These are phyloP conservation scores for Exophiala xenobiotica DNA, from an alignment of 2,329 filamentous ascomycete genomes.

Conservation along the genomic window DNA sequence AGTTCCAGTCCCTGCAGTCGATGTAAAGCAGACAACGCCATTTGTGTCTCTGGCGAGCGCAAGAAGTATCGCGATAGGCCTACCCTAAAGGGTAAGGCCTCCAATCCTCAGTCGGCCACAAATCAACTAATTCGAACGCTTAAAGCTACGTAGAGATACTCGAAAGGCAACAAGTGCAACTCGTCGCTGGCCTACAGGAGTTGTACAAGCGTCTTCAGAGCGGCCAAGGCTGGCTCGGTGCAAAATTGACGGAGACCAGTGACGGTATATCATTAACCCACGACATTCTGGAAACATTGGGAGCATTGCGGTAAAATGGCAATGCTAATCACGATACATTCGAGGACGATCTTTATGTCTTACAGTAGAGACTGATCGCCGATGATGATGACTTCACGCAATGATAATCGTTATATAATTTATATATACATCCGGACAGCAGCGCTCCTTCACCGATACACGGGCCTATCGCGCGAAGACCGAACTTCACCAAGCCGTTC, in stretches of 20 bases:
- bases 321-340: conserved; percentile 51
- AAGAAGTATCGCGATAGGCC: conserved; percentile 66
- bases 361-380: conserved; percentile 57
- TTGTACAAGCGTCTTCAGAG: conserved; percentile 55
- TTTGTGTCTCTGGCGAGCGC: conserved; percentile 64
- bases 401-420: conserved; percentile 56
- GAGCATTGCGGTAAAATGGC: conserved; percentile 56
- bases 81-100: conserved; percentile 64
- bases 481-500: conserved; percentile 25
- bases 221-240: conserved; percentile 57
- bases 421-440: conserved; percentile 58
- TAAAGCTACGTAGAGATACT: conserved; percentile 65
- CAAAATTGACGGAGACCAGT: conserved; percentile 50
- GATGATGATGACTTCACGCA: conserved; percentile 52
- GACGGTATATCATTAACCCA: conserved; percentile 62
- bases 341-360: conserved; percentile 56
- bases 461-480: conserved; percentile 24
- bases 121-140: neutral
- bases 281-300: conserved; percentile 61
- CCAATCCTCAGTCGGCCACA: neutral
- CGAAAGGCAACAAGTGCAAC: conserved; percentile 63
- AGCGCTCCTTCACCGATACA: conserved; percentile 45
- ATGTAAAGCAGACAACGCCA: conserved; percentile 63
- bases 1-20: conserved; percentile 61
- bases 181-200: conserved; percentile 61